Base-by-base conservation (phyloP, 176 grass and related monocot genomes). In the Ensete glaucum region DNA sequence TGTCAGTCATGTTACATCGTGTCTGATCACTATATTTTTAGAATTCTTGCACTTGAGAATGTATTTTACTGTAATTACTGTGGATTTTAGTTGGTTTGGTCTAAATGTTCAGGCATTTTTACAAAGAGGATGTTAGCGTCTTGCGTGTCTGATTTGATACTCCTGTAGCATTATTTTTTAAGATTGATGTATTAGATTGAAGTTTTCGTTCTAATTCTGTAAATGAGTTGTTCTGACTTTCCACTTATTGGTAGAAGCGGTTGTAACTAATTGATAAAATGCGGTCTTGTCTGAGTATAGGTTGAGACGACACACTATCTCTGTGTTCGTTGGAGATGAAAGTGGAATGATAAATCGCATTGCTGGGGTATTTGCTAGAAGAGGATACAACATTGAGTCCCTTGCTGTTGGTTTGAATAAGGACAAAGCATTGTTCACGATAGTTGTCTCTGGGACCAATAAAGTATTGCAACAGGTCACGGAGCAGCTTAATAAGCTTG, bases 341-440 rank as follows among this genome's bases (percentile, higher is more conserved):
- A 92, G 83, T 71, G 89, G 89, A 62, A 92, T 92, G 83, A 92
- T 92, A 81, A 92, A 92, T 77, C 83, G 89, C 64, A 92, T 92
- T 71, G 86, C 89, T 22, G 89, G 89, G 2, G 86, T 92, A 24
- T 92, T 92, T 82, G 89, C 89, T 43, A 92, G 89, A 79, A 82
- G 89, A 84, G 86, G 89, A 73, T 89, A 86, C 71, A 92, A 92
- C 54, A 92, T 89, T 1, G 89, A 92, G 79, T 92, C 89, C 1
- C 82, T 92, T 82, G 86, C 89, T 17, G 89, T 92, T 60, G 89
- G 89, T 58, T 81, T 92, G 50, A 92, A 92, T 78, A 89, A 84
- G 74, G 89, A 92, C 58, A 92, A 82, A 80, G 89, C 89, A 8
- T 43, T 92, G 73, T 92, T 92, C 70, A 92, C 86, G 15, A 89